Conservation (phyloP, 768 basidiomycete species). For the Termitomyces titanicus region DNA sequence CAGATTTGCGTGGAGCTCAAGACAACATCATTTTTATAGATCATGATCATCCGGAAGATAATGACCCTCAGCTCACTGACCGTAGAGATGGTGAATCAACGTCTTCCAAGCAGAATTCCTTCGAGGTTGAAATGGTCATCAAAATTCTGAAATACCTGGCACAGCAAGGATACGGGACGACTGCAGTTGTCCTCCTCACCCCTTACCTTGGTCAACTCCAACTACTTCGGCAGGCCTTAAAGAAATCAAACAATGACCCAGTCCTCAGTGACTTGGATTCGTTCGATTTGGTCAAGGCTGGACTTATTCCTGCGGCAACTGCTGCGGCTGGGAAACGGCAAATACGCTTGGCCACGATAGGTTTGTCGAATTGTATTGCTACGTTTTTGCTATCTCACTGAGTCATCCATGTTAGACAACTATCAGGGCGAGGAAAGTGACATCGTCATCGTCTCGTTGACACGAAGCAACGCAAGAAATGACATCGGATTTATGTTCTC, state of each 20-base stretch:
- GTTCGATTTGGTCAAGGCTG: constrained; percentile 41
- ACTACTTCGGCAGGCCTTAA: constrained; percentile 21
- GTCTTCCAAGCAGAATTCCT: background rate
- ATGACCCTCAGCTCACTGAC: background rate
- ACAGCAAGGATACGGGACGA: background rate
- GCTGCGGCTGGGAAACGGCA: constrained; percentile 30
- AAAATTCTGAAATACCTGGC: background rate
- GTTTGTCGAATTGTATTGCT: background rate
- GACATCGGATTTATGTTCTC: constrained; percentile 74
- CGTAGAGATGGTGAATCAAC: background rate
- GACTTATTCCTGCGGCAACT: constrained; percentile 36
- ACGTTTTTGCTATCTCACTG: background rate
- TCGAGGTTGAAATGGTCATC: background rate
- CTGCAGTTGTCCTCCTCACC: background rate
- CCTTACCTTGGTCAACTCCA: constrained; percentile 2
- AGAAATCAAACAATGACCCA: constrained; percentile 45
- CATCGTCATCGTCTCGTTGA: constrained; percentile 60
- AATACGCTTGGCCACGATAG: constrained; percentile 36
- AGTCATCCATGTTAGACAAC: constrained; percentile 45
- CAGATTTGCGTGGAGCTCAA: background rate
- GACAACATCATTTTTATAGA: background rate
- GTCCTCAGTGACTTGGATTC: constrained; percentile 46
- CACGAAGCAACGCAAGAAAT: constrained; percentile 49
- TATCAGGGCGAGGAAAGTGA: constrained; percentile 77
- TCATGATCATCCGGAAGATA: background rate